Base-by-base conservation (phyloP, 441 rosid species). In the Corymbia citriodora region DNA sequence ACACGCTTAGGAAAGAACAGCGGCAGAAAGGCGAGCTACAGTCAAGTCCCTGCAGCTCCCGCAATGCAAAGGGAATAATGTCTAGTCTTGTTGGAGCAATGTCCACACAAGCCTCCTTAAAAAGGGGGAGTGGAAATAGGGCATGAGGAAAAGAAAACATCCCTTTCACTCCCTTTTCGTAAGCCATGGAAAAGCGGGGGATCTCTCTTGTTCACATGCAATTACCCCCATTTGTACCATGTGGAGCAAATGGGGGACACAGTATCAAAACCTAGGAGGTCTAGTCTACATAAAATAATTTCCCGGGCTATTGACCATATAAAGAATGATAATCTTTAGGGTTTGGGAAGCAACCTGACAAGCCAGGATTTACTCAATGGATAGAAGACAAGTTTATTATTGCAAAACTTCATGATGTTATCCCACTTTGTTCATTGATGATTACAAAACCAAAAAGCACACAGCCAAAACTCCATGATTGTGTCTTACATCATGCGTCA, bases 191-290 rank as follows among this genome's bases (percentile, higher is more conserved):
- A 68, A 68, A 40, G 87, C 7, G 31, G 23, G 88, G 81, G 54
- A 25, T 45, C 49, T 74, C 50, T 74, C 17, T 50, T 54, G 15
- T 81, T 74, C 19, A 48, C 19, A 23, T 50, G 40, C 2, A 49
- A 40, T 93, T 92, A 82, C 91, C 94, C 95, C 95, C 89, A 13
- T 23, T 92, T 29, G 90, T 70, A 68, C 90, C 50, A 17, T 95
- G 95, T 88, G 94, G 92, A 91, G 82, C 18, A 88, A 91, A 92
- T 91, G 92, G 95, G 96, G 95, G 91, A 92, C 95, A 93, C 19
- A 55, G 25, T 68, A 87, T 53, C 90, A 63, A 25, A 81, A n/a
- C 33, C 92, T 89, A 79, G 11, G 61, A 72, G 29, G 90, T 89
- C 83, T 54, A 54, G 55, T 11, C 83, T 68, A 50, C 52, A 50